Evolutionary conservation across 164 flowering plant genomes (phyloP), one percentile per base, ranked within the genome.

Genomic region (Brasenia schreberi): DNA sequence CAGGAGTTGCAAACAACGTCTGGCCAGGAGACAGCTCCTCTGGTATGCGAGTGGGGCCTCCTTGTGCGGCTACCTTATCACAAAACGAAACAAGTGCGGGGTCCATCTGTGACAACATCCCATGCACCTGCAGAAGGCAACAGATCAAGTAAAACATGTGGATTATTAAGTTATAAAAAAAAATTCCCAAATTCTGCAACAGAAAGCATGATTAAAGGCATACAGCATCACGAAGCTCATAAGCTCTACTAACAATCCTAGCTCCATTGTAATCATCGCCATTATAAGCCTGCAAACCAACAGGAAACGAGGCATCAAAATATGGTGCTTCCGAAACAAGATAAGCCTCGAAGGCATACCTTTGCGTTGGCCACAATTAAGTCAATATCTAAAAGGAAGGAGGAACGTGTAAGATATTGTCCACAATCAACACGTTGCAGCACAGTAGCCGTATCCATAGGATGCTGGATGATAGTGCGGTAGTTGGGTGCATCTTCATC

Each of bases 401-500:
- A 71, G 68, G 92, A 80, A 64, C 89, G 80, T 58, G 97, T 88
- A 59, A 87, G 80, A 74, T 87, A 95, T 42, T 83, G 92, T 18
- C 99, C 98, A 74, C 82, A 74, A 77, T 95, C 99, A 12, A 95
- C 99, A 73, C 73, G 90, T 69, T 95, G 99, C 70, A 95, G 73
- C 68, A 95, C 59, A 45, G 95, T 88, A 64, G 98, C 94, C 77
- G 90, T 66, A 67, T 95, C 99, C 97, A 95, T 92, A 12, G 99
- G 99, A 65, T 85, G 88, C 75, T 90, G 96, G 64, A 95, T 84
- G 17, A 95, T 81, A 39, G 91, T 70, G 61, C 84, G 91, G 71
- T 95, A 95, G 68, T 95, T 88, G 72, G 99, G 99, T 63, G 96
- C 99, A 82, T 95, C 99, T 71, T 95, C 99, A 80, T 95, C 99